Base-by-base conservation (phyloP, 345 rosid species). In the Cochlearia excelsa region DNA sequence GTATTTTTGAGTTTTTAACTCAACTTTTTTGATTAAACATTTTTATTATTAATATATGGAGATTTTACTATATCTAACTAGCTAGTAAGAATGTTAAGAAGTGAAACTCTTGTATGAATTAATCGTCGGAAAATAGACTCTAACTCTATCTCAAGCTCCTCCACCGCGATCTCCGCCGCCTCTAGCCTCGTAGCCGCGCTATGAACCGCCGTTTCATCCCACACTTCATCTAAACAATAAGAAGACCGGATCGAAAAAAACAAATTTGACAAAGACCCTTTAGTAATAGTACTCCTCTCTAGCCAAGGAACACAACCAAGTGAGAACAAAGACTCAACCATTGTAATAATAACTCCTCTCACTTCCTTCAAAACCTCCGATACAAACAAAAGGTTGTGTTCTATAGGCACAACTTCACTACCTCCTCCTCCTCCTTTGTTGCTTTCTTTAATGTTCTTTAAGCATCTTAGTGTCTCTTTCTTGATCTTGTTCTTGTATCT, bases 21-120 rank as follows among this genome's bases (percentile, higher is more conserved):
- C n/a, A n/a, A n/a, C n/a, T n/a, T n/a, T n/a, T n/a, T n/a, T n/a
- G n/a, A n/a, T n/a, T n/a, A n/a, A n/a, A n/a, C n/a, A n/a, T n/a
- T n/a, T n/a, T n/a, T n/a, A n/a, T n/a, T n/a, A n/a, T n/a, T n/a
- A n/a, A n/a, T n/a, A n/a, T n/a, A n/a, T n/a, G n/a, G n/a, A n/a
- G n/a, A n/a, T n/a, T n/a, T n/a, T n/a, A n/a, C n/a, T n/a, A n/a
- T n/a, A 31, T 31, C 5, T 31, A 58, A 8, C 50, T 79, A 84
- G 59, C 54, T 74, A 34, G 80, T 81, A 29, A 80, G 88, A 71
- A 87, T 80, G 69, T 87, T 90, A 2, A 83, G 85, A 70, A 87
- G 95, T 26, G 81, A 79, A 71, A 78, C 93, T 75, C 97, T 78
- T 34, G 97, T 85, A 51, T 83, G 90, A 56, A 90, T 90, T 75